Conservation (phyloP, 1,284 basidiomycete genomes). For the Pascua guehoae region DNA sequence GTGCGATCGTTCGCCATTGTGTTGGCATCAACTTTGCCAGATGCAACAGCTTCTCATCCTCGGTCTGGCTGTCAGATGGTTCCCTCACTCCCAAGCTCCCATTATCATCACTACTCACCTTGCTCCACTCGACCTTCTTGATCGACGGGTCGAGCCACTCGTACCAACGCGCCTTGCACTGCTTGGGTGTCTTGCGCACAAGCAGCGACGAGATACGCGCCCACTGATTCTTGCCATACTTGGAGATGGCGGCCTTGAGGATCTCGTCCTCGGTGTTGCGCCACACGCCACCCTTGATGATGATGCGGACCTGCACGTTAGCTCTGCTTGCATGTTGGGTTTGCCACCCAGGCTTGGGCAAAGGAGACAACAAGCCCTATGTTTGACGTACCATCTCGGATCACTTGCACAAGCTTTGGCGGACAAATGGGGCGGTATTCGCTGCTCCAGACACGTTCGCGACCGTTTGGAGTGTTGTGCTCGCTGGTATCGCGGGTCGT, state of each 20-base stretch:
- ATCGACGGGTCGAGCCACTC: constrained; percentile 99
- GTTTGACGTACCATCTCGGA: no score
- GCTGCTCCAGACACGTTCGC: no score
- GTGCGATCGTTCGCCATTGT: constrained; percentile 99
- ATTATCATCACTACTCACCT: constrained; percentile 56
- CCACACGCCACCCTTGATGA: constrained; percentile 82
- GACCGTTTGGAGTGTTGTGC: no score
- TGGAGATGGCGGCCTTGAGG: constrained; percentile 93
- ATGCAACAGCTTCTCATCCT: constrained; percentile 97
- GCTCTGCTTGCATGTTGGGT: background rate
- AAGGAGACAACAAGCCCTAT: no score
- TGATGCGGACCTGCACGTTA: constrained; percentile 63
- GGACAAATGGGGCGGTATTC: no score
- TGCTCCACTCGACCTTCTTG: constrained; percentile 99
- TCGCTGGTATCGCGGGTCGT: no score
- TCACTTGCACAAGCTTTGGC: no score
- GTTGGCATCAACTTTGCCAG: constrained; percentile 99
- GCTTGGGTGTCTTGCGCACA: constrained; percentile 98
- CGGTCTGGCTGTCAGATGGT: constrained; percentile 57
- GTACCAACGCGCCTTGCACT: constrained; percentile 98
- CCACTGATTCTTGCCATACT: constrained; percentile 92
- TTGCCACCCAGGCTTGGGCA: no score
- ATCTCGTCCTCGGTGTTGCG: constrained; percentile 77
- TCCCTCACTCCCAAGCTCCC: background rate
- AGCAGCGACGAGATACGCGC: constrained; percentile 96